These are phyloP conservation scores for Pythium guiyangense DNA, from an alignment of 352 stramenopile species.

Conservation along the genomic window DNA sequence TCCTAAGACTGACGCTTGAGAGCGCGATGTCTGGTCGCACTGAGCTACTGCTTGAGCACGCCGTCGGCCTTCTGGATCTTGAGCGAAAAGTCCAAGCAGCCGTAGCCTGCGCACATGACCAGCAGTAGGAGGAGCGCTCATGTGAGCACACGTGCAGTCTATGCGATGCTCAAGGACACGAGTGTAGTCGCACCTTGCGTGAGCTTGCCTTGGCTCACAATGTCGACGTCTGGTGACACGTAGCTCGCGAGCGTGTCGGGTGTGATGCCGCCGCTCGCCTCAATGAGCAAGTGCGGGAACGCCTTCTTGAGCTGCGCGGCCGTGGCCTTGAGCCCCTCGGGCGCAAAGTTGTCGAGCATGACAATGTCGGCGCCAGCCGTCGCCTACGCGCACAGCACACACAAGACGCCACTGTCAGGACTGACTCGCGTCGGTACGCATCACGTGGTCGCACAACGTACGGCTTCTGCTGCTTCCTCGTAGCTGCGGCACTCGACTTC, in stretches of 20 bases:
- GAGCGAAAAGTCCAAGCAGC: conserved; percentile 96
- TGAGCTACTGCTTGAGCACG: conserved; percentile 29
- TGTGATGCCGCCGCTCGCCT: conserved; percentile 98
- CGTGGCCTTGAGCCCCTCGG: conserved; percentile 88
- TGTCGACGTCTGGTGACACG: conserved; percentile 93
- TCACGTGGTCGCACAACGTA: conserved; percentile 10
- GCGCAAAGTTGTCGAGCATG: conserved; percentile 99
- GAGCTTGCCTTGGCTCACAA: conserved; percentile 96
- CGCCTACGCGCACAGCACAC: conserved; percentile 27
- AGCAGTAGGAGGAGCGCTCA: background rate
- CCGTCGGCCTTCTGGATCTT: conserved; percentile 92
- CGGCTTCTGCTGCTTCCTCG: conserved; percentile 93
- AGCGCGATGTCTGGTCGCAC: too few species aligned
- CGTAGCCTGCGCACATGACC: conserved; percentile 58
- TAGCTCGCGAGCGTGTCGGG: conserved; percentile 92
- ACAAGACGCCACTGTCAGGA: conserved; percentile 2
- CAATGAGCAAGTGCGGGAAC: conserved; percentile 95
- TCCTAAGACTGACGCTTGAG: background rate
- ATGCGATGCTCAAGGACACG: background rate
- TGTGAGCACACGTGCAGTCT: too few species aligned
- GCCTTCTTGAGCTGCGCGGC: conserved; percentile 91
- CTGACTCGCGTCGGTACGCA: background rate
- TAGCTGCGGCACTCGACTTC: conserved; percentile 96
- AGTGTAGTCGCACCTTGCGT: conserved; percentile 82
- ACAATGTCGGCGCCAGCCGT: conserved; percentile 89